These are phyloP conservation scores for Mucuna pruriens DNA, from an alignment of 306 rosid genomes.

Conservation along the genomic window DNA sequence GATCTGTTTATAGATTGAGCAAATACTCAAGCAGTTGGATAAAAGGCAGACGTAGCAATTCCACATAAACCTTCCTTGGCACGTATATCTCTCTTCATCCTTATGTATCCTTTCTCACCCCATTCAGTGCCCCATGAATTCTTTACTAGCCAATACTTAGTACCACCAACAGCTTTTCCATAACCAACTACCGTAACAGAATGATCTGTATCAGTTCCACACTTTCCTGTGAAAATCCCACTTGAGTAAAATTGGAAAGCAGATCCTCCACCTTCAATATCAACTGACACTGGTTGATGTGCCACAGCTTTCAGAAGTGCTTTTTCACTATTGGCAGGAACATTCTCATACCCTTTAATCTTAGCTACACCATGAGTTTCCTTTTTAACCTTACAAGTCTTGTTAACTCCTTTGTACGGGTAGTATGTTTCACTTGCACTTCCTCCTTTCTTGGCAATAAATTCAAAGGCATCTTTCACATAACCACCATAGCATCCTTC, in stretches of 20 bases:
- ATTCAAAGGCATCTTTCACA: slow-evolving; percentile 19
- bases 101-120: slow-evolving; percentile 56
- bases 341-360: slow-evolving; percentile 36
- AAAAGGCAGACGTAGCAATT: slow-evolving; percentile 1
- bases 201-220: slow-evolving; percentile 7
- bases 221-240: slow-evolving; percentile 26
- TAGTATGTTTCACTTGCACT: slow-evolving; percentile 23
- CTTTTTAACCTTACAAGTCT: slow-evolving; percentile 3
- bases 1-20: not conserved
- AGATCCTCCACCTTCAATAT: not conserved
- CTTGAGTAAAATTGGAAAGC: slow-evolving; percentile 33
- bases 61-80: slow-evolving; percentile 32
- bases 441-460: slow-evolving; percentile 32
- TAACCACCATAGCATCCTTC: slow-evolving; percentile 30
- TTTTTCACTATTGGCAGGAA: slow-evolving; percentile 18
- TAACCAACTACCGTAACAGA: slow-evolving; percentile 14
- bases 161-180: not conserved
- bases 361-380: not conserved
- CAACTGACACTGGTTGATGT: slow-evolving; percentile 37
- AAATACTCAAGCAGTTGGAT: slow-evolving; percentile 22
- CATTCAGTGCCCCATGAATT: slow-evolving; percentile 48
- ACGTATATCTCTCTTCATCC: slow-evolving; percentile 6
- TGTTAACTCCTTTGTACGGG: slow-evolving; percentile 3
- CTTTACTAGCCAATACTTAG: slow-evolving; percentile 38
- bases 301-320: slow-evolving; percentile 18